Evolutionary conservation across 2,329 filamentous ascomycete genomes (phyloP).

Genomic region (Aspergillus sp.): DNA sequence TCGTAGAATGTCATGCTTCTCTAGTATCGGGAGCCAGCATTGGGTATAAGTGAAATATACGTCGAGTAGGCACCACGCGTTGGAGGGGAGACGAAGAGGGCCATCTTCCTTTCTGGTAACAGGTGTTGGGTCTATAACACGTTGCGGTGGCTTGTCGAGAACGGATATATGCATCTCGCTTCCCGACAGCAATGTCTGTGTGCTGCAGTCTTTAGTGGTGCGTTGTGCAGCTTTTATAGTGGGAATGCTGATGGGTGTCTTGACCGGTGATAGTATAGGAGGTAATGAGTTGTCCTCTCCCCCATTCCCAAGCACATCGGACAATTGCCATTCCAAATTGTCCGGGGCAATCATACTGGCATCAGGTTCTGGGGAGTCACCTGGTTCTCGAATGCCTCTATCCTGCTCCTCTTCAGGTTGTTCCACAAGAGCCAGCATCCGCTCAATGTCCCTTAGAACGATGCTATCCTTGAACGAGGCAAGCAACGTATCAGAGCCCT

Average conservation of each 20-base stretch:
- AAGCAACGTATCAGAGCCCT: slow-evolving; percentile 51
- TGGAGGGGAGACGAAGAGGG: slow-evolving; percentile 43
- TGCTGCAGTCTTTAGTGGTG: slow-evolving; percentile 18
- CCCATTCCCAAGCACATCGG: slow-evolving; percentile 15
- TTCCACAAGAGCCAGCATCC: slow-evolving; percentile 44
- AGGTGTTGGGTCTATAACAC: background rate
- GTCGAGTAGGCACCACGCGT: slow-evolving; percentile 51
- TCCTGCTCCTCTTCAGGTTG: slow-evolving; percentile 32
- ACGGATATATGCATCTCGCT: background rate
- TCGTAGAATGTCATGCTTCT: slow-evolving; percentile 55
- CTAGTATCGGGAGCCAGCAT: slow-evolving; percentile 66
- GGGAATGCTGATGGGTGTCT: slow-evolving; percentile 12
- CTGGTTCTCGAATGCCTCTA: slow-evolving; percentile 17
- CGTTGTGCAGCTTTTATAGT: slow-evolving; percentile 8
- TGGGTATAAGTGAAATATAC: slow-evolving; percentile 69
- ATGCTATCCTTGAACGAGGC: slow-evolving; percentile 56
- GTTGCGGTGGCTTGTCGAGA: background rate
- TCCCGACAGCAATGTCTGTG: slow-evolving; percentile 14
- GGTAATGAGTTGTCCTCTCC: slow-evolving; percentile 11
- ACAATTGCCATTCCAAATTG: slow-evolving; percentile 27
- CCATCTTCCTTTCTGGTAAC: background rate
- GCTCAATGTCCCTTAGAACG: slow-evolving; percentile 56
- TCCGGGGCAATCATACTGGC: slow-evolving; percentile 24
- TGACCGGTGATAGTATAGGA: slow-evolving; percentile 18
- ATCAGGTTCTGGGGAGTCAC: slow-evolving; percentile 21